phyloP scores from a whole-genome alignment of 495 filamentous ascomycete species.

The Neurospora discreta region DNA sequence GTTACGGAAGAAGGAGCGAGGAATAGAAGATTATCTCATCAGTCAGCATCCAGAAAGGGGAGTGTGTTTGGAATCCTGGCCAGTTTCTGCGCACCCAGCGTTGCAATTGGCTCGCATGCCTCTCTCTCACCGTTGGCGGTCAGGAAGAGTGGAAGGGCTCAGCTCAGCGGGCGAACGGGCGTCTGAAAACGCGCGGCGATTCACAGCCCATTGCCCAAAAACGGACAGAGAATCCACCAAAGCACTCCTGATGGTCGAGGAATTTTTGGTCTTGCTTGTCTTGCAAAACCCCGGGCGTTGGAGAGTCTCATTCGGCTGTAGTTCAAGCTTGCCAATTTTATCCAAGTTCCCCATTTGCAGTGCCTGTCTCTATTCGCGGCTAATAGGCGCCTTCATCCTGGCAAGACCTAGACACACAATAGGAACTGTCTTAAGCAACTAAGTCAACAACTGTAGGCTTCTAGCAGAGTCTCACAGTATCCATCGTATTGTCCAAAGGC shows the following conservation, averaged over 20 bases:
- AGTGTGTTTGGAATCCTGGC: neutral
- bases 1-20: neutral
- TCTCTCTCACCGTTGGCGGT: neutral
- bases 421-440: too few species aligned
- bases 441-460: neutral
- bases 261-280: neutral
- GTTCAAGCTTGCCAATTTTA: neutral
- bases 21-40: neutral
- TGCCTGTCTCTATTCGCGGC: neutral
- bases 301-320: neutral
- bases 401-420: neutral
- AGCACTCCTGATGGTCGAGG: neutral
- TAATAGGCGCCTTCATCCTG: neutral
- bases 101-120: neutral
- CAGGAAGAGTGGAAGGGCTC: neutral
- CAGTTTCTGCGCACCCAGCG: neutral
- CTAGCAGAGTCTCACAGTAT: neutral
- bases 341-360: neutral
- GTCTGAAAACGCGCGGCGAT: neutral
- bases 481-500: neutral
- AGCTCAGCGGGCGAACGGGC: neutral
- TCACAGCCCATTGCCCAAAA: neutral
- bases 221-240: neutral
- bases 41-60: neutral
- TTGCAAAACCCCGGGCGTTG: neutral